Conservation (phyloP, 108 stramenopile species). For the Nitzschia palea region DNA sequence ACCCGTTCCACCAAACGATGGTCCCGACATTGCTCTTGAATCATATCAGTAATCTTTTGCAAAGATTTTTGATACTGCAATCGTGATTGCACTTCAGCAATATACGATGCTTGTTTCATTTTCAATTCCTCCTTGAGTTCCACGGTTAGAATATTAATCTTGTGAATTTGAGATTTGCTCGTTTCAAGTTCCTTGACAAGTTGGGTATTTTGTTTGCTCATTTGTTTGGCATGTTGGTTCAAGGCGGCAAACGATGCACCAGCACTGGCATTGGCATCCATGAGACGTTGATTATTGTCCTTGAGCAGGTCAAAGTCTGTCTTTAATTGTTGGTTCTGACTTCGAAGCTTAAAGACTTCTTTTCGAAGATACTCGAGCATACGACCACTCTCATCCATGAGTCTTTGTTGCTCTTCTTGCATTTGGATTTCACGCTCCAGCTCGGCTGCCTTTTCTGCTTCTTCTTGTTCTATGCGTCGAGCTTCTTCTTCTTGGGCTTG, state of each 20-base stretch:
- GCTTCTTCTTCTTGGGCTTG: slow-evolving; percentile 24
- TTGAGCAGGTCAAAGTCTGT: slow-evolving; percentile 67
- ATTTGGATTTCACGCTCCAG: slow-evolving; percentile 6
- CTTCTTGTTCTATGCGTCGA: not conserved
- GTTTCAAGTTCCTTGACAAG: slow-evolving; percentile 37
- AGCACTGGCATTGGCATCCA: slow-evolving; percentile 77
- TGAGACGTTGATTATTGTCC: slow-evolving; percentile 64
- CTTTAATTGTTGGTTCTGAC: slow-evolving; percentile 53
- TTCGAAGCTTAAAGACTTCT: slow-evolving; percentile 61
- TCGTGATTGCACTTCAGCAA: slow-evolving; percentile 70
- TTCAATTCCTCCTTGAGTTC: slow-evolving; percentile 73
- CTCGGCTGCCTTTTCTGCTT: not conserved
- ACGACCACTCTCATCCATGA: slow-evolving; percentile 75
- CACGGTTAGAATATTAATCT: slow-evolving; percentile 36
- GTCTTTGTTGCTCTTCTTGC: slow-evolving; percentile 51
- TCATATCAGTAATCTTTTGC: slow-evolving; percentile 50
- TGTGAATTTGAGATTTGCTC: slow-evolving; percentile 39
- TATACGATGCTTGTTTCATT: slow-evolving; percentile 63
- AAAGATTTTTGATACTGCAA: slow-evolving; percentile 56
- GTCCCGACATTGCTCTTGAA: slow-evolving; percentile 60
- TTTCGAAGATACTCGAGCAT: slow-evolving; percentile 75
- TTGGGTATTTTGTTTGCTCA: slow-evolving; percentile 48
- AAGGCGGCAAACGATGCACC: slow-evolving; percentile 68
- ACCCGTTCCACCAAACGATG: slow-evolving; percentile 57
- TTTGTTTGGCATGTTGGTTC: slow-evolving; percentile 71